Base-by-base conservation (phyloP, 1,284 basidiomycete genomes). In the Ganoderma meredithae region DNA sequence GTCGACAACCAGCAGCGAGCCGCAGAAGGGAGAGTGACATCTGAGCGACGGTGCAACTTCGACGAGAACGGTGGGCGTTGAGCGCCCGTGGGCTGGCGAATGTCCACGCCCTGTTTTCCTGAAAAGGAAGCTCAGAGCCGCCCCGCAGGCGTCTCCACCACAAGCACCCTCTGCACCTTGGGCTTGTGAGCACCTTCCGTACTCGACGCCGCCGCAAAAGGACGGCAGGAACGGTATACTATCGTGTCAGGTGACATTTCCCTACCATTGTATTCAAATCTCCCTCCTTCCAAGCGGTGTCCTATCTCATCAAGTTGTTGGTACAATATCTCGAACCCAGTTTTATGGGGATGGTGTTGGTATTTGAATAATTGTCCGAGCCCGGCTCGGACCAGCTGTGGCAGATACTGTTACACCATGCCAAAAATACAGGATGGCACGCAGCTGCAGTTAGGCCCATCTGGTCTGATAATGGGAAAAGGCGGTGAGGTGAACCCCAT, bases 1-100 rank as follows among this genome's bases (percentile, higher is more conserved):
- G 69, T 66, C 72, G 72, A 68, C 72, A 74, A 27, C 71, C 72
- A 19, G 71, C 63, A 33, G 72, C 68, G 49, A 75, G 65, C 67
- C 68, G 70, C 39, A 60, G 49, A 10, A 66, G 41, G 33, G 69
- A 55, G 60, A 76, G 66, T 52, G 76, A 76, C 76, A 76, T 76
- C 65, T 56, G 43, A 47, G 41, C 19, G 19, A 39, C 33, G 55
- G 67, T 41, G 39, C 6, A 56, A 44, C 43, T 19, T 13, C 19
- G 44, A 19, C 31, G 6, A 44, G 60, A 61, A n/a, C 39, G 7
- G 60, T 22, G 31, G 31, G 43, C 10, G 41, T 33, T 47, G 60
- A 27, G 60, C 43, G 43, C 27, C 43, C 25, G 13, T 39, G 60
- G 15, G 43, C 44, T 19, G 25, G 27, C 58, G 62, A 52, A 60